phyloP scores from a whole-genome alignment of 768 basidiomycete genomes.

The Pholiota conissans region DNA sequence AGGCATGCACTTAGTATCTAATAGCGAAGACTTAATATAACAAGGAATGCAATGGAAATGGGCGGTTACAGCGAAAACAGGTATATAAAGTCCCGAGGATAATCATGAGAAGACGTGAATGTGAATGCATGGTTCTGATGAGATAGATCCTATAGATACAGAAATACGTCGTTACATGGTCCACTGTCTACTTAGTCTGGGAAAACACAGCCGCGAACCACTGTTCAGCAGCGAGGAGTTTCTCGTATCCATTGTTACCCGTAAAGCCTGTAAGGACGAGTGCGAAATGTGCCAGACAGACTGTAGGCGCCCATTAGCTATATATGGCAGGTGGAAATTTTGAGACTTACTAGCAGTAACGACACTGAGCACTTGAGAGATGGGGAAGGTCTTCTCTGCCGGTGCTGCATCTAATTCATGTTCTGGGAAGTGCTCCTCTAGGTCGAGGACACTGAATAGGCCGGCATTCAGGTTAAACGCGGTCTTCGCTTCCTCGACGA shows the following conservation, averaged over 20 bases:
- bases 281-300: constrained; percentile 50
- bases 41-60: not conserved
- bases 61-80: not conserved
- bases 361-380: constrained; percentile 35
- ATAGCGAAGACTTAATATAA: constrained; percentile 1
- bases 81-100: too few species aligned
- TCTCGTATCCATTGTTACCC: constrained; percentile 44
- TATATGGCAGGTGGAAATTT: not conserved
- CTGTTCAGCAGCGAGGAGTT: constrained; percentile 39
- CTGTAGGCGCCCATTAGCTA: constrained; percentile 16
- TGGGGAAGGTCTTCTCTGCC: constrained; percentile 25
- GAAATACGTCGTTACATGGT: not conserved
- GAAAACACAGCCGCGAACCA: constrained; percentile 28
- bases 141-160: constrained; percentile 2
- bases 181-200: not conserved
- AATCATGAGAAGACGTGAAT: not conserved
- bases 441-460: constrained; percentile 40
- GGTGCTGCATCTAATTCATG: constrained; percentile 11
- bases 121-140: not conserved
- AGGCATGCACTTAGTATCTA: not conserved
- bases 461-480: constrained; percentile 51
- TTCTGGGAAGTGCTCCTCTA: constrained; percentile 6
- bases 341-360: constrained; percentile 31
- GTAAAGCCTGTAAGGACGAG: constrained; percentile 48
- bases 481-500: constrained; percentile 47